Conservation (phyloP, 176 grass and related monocot genomes). For the Juncus effusus region DNA sequence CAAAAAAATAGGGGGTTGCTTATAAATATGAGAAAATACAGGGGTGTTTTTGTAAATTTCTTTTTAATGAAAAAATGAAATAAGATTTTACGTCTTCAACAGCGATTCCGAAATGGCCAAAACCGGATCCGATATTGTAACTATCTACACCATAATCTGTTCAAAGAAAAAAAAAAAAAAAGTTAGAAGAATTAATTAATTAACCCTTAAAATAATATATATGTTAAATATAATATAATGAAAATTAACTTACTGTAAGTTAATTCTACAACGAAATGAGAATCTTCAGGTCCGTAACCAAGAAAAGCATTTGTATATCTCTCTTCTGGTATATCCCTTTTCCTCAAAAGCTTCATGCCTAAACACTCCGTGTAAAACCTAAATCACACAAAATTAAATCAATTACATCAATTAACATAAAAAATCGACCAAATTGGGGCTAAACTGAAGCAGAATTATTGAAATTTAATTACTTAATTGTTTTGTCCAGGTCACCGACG, state of each 20-base stretch:
- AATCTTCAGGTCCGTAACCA: slow-evolving; percentile 90
- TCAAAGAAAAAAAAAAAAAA: slow-evolving; percentile 17
- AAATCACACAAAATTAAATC: slow-evolving; percentile 1
- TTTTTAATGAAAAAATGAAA: background rate
- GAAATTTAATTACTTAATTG: slow-evolving; percentile 62
- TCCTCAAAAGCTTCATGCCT: slow-evolving; percentile 84
- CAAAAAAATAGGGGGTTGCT: background rate
- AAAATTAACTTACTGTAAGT: slow-evolving; percentile 72
- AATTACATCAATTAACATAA: slow-evolving; percentile 15
- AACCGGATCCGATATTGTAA: slow-evolving; percentile 73
- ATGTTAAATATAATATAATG: slow-evolving; percentile 2
- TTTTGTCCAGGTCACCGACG: slow-evolving; percentile 92
- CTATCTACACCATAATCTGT: slow-evolving; percentile 90
- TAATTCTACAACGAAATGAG: slow-evolving; percentile 87
- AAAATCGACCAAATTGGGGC: background rate
- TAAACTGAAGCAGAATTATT: no score
- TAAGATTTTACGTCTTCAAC: slow-evolving; percentile 79
- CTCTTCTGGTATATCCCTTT: slow-evolving; percentile 85
- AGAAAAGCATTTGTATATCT: slow-evolving; percentile 94
- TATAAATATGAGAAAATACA: background rate
- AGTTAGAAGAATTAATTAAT: background rate
- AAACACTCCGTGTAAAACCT: slow-evolving; percentile 96
- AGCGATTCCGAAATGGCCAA: slow-evolving; percentile 90
- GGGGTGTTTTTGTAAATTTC: background rate
- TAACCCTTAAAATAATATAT: background rate